Base-by-base conservation (phyloP, 306 rosid species). In the Cicer cuneatum region DNA sequence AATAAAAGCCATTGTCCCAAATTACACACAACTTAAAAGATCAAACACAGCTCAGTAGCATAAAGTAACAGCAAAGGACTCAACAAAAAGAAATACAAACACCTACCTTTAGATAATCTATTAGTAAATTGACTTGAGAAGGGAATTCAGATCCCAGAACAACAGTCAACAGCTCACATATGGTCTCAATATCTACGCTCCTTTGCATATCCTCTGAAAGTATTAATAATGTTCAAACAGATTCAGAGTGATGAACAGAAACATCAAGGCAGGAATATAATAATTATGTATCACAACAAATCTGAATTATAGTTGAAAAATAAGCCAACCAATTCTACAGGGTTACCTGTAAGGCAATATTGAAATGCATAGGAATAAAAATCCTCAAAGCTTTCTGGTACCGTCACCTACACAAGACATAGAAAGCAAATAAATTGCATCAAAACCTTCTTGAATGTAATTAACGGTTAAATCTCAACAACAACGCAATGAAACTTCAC, bases 141-240 rank as follows among this genome's bases (percentile, higher is more conserved):
- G 72, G 81, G 73, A 83, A 86, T 60, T 75, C 83, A 41, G 87
- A 70, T 63, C 77, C 73, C 72, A 90, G 82, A 66, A 88, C 90
- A 62, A 88, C 38, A 62, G 69, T 84, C 74, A 88, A 72, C 71
- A 90, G 82, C 81, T 83, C 86, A 57, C 86, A 88, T 10, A 80
- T 51, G 65, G 89, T 86, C 60, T 87, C 96, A 60, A 86, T 68
- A 69, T 90, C 96, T 73, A 90, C 72, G 63, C 84, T 87, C 84
- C 86, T 86, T 79, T 87, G 90, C 82, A 66, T 84, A 42, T 85
- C 92, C 72, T 90, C 96, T 90, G 92, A 60, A 82, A 72, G 35
- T 65, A 68, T 62, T 77, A 76, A 75, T 60, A 48, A 65, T 46
- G 72, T 69, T 57, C 45, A 41, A 58, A 46, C 65, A 76, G 24